Evolutionary conservation across 129 eudicot species (phyloP).

Genomic region (Smallanthus sonchifolius): DNA sequence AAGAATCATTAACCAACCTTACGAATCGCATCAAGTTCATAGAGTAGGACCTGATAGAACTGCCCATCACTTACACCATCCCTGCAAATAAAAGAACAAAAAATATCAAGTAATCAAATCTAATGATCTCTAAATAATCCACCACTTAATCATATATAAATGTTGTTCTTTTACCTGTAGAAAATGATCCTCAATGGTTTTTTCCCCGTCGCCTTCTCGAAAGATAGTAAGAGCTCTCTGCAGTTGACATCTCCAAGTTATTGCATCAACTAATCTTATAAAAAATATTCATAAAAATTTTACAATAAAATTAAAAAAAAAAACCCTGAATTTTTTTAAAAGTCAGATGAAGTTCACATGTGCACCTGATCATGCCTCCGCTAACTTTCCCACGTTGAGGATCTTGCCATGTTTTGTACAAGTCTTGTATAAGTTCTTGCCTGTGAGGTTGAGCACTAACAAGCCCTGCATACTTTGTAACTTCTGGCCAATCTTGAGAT

Average conservation of each 20-base stretch:
- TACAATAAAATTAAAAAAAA: too few relatives aligned
- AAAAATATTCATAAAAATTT: neutral
- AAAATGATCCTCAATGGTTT: slow-evolving; percentile 80
- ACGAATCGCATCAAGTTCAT: slow-evolving; percentile 95
- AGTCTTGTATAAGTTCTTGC: slow-evolving; percentile 89
- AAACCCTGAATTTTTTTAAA: neutral
- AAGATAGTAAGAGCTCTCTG: slow-evolving; percentile 88
- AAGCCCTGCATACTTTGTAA: slow-evolving; percentile 80
- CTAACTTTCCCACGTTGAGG: slow-evolving; percentile 62
- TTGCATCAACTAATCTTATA: neutral
- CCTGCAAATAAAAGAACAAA: slow-evolving; percentile 29
- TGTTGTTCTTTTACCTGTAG: slow-evolving; percentile 50
- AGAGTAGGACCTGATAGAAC: slow-evolving; percentile 86
- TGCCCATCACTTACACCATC: slow-evolving; percentile 96
- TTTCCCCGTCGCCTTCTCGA: slow-evolving; percentile 70
- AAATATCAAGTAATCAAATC: neutral
- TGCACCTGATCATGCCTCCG: slow-evolving; percentile 93
- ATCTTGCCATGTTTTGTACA: slow-evolving; percentile 85
- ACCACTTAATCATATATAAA: neutral
- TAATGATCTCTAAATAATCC: neutral
- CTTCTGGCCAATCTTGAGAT: slow-evolving; percentile 94
- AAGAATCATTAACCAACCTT: slow-evolving; percentile 45
- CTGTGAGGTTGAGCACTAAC: slow-evolving; percentile 93
- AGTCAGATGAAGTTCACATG: neutral
- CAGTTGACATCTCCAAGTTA: slow-evolving; percentile 1